Evolutionary conservation across 164 flowering plant species (phyloP).

Genomic region (Brasenia schreberi): DNA sequence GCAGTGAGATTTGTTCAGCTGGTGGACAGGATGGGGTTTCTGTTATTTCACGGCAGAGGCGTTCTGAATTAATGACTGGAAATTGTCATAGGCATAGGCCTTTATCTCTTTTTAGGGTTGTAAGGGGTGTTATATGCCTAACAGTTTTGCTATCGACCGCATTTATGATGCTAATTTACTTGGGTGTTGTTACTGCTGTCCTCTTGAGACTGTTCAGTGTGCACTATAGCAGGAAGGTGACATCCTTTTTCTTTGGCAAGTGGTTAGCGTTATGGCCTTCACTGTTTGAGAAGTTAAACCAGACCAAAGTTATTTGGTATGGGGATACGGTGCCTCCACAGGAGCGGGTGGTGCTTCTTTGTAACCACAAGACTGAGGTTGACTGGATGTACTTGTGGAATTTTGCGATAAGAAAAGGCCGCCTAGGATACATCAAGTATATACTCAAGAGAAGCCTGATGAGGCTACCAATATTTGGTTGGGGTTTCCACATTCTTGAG

Average conservation of each 20-base stretch:
- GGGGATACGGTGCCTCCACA: constrained; percentile 58
- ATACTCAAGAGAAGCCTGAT: constrained; percentile 89
- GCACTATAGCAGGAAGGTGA: constrained; percentile 51
- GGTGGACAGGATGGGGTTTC: background rate
- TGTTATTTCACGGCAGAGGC: background rate
- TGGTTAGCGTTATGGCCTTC: constrained; percentile 96
- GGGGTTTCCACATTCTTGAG: constrained; percentile 84
- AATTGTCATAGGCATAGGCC: constrained; percentile 24
- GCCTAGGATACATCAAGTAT: constrained; percentile 66
- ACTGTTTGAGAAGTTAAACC: constrained; percentile 84
- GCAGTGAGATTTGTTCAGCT: background rate
- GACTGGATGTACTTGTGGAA: constrained; percentile 99
- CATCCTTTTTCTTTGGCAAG: constrained; percentile 51
- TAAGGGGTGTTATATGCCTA: constrained; percentile 63
- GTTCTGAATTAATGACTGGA: background rate
- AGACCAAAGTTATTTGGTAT: constrained; percentile 65
- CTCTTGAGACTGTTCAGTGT: constrained; percentile 51
- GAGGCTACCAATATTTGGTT: constrained; percentile 82
- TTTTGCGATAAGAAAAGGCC: constrained; percentile 71
- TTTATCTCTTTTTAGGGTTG: constrained; percentile 42
- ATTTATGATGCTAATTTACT: constrained; percentile 53
- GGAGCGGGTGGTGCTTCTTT: constrained; percentile 73
- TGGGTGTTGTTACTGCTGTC: constrained; percentile 30
- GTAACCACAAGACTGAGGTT: constrained; percentile 95
- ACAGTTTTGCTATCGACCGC: constrained; percentile 57